Evolutionary conservation across 768 basidiomycete genomes (phyloP), one percentile per base, ranked within the genome.

Genomic region (Mycena vulgaris): DNA sequence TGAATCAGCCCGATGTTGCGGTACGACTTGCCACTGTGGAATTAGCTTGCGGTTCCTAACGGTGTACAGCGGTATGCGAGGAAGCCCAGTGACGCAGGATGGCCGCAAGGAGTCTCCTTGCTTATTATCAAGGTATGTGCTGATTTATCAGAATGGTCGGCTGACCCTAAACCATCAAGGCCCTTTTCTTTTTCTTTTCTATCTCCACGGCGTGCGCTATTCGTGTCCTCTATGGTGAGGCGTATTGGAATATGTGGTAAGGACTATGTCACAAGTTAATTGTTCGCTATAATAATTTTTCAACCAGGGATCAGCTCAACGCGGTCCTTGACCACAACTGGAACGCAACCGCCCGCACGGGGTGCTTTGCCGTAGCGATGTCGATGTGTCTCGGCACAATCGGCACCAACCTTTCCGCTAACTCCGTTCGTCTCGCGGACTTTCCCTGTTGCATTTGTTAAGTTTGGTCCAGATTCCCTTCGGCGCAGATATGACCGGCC

Each of bases 401-500:
- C 35, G 68, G 71, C 3, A 75, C 74, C 19, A 72, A 72, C 48
- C 30, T 72, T 13, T 72, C 71, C 21, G 71, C 71, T 27, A 72
- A 72, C 60, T 71, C 70, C 17, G 69, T 70, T 42, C 49, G 69
- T 70, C 31, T 39, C 13, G 9, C 40, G 13, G 1, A 51, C 35
- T n/a, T 2, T 19, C 21, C 9, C 40, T 39, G 2, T 47, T 13
- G 25, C 23, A 23, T 42, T 23, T 11, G 23, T n/a, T 53, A 8
- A 55, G 4, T 27, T 48, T 23, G 33, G 17, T 27, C 0, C 27
- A 71, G 71, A 71, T 75, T 37, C 74, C 74, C 6, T 75, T 75
- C 33, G 75, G 71, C 17, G 72, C 71, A 2, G 75, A 77, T 48
- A 73, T 75, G 64, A 73, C 75, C 10, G 75, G 73, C 10, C 17